phyloP scores from a whole-genome alignment of 805 yeast genomes.

The Barnettozyma sp. region DNA sequence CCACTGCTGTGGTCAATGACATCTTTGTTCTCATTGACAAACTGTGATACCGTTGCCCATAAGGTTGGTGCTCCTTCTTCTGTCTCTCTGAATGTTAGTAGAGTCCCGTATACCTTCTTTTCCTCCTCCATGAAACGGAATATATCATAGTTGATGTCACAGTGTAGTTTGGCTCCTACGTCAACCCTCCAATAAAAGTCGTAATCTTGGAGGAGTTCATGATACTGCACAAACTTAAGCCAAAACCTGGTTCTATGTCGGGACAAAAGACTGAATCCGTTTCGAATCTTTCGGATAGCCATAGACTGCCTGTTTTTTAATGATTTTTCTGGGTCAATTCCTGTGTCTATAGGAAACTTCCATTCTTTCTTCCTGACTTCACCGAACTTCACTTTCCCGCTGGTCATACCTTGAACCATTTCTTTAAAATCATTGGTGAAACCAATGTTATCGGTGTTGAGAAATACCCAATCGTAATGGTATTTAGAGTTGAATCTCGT shows the following conservation, averaged over 20 bases:
- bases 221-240: constrained; percentile 67
- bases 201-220: constrained; percentile 56
- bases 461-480: constrained; percentile 88
- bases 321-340: constrained; percentile 66
- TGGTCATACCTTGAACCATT: constrained; percentile 43
- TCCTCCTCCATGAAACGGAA: constrained; percentile 53
- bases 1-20: neutral
- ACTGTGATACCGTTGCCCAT: constrained; percentile 42
- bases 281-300: constrained; percentile 54
- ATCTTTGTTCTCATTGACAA: constrained; percentile 26
- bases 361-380: constrained; percentile 70
- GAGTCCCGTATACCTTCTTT: constrained; percentile 62
- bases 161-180: constrained; percentile 65
- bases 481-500: constrained; percentile 40
- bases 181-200: constrained; percentile 93
- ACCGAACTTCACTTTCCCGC: constrained; percentile 70
- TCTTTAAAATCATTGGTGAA: constrained; percentile 65
- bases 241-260: constrained; percentile 83
- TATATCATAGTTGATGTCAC: constrained; percentile 58
- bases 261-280: constrained; percentile 65
- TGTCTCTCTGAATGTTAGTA: constrained; percentile 70
- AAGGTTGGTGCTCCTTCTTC: constrained; percentile 27
- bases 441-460: constrained; percentile 57
- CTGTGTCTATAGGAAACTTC: constrained; percentile 66
- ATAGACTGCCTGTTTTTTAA: constrained; percentile 51